Conservation (phyloP, 2,329 filamentous ascomycete species). For the Xylariaceae sp. region DNA sequence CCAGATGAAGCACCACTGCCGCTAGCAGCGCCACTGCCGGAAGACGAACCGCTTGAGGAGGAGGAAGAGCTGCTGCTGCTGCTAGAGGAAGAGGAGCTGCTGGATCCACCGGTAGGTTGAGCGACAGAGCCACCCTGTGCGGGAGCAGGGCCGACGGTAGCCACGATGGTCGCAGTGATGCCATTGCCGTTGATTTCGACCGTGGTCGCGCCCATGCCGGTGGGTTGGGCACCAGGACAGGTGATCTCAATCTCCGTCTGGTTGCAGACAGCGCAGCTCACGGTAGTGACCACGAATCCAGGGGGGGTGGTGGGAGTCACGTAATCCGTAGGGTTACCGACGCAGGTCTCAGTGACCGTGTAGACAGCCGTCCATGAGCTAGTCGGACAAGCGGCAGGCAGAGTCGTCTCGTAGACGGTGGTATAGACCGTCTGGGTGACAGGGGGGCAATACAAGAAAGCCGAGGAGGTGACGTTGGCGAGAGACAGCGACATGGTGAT, state of each 20-base stretch:
- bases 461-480: slow-evolving; percentile 28
- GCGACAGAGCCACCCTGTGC: slow-evolving; percentile 5
- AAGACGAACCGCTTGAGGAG: not conserved
- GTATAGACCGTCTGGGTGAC: slow-evolving; percentile 30
- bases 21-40: not conserved
- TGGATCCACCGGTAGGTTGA: not conserved
- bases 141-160: slow-evolving; percentile 15
- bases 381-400: slow-evolving; percentile 35
- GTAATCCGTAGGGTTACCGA: slow-evolving; percentile 28
- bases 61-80: not conserved
- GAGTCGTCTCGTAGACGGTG: slow-evolving; percentile 34
- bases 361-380: slow-evolving; percentile 37
- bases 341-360: slow-evolving; percentile 35
- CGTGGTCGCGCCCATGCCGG: slow-evolving; percentile 21
- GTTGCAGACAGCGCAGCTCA: slow-evolving; percentile 32
- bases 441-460: slow-evolving; percentile 28
- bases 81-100: slow-evolving; percentile 1
- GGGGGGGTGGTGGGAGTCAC: slow-evolving; percentile 30
- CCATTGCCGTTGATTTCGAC: slow-evolving; percentile 33
- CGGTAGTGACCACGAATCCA: slow-evolving; percentile 35
- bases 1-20: not conserved
- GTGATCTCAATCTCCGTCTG: slow-evolving; percentile 33
- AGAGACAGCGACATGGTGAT: slow-evolving; percentile 15
- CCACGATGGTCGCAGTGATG: slow-evolving; percentile 29
- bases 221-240: slow-evolving; percentile 32